Conservation (phyloP, 208 protist species). For the Vickermania spadyakhi region DNA sequence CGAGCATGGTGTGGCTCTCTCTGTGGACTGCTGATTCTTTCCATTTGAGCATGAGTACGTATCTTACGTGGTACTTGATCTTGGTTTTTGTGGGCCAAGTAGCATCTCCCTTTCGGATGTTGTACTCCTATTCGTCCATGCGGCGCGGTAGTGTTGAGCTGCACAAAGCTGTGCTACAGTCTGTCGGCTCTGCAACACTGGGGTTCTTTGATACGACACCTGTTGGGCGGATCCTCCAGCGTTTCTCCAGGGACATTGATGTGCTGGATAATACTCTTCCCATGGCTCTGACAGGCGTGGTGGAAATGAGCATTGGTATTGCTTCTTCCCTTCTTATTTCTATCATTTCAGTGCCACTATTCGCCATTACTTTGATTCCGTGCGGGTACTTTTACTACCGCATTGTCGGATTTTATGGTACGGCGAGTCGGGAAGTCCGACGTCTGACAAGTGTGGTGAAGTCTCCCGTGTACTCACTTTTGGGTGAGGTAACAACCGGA, state of each 20-base stretch:
- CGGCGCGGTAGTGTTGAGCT: constrained; percentile 27
- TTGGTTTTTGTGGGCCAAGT: constrained; percentile 25
- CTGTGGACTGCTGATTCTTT: constrained; percentile 37
- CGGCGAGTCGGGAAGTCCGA: constrained; percentile 76
- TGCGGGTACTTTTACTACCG: constrained; percentile 43
- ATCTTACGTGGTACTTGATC: constrained; percentile 35
- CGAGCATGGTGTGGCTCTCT: constrained; percentile 54
- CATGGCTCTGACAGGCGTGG: constrained; percentile 39
- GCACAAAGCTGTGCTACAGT: constrained; percentile 42
- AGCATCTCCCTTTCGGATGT: constrained; percentile 22
- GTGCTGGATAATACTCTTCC: constrained; percentile 62
- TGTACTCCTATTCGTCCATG: constrained; percentile 21
- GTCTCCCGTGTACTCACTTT: constrained; percentile 90
- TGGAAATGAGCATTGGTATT: constrained; percentile 46
- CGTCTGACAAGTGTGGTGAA: constrained; percentile 81
- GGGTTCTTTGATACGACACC: constrained; percentile 94
- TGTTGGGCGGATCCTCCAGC: constrained; percentile 90
- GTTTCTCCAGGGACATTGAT: constrained; percentile 90
- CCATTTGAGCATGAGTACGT: constrained; percentile 8
- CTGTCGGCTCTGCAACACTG: constrained; percentile 43
- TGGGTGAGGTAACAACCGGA: constrained; percentile 87
- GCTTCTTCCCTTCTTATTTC: constrained; percentile 44
- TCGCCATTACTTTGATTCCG: constrained; percentile 36
- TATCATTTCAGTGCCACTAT: constrained; percentile 27
- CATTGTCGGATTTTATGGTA: constrained; percentile 78